Evolutionary conservation across 2,329 filamentous ascomycete species (phyloP), one percentile per base, ranked within the genome.

Genomic region (Hymenoscyphus albidus): DNA sequence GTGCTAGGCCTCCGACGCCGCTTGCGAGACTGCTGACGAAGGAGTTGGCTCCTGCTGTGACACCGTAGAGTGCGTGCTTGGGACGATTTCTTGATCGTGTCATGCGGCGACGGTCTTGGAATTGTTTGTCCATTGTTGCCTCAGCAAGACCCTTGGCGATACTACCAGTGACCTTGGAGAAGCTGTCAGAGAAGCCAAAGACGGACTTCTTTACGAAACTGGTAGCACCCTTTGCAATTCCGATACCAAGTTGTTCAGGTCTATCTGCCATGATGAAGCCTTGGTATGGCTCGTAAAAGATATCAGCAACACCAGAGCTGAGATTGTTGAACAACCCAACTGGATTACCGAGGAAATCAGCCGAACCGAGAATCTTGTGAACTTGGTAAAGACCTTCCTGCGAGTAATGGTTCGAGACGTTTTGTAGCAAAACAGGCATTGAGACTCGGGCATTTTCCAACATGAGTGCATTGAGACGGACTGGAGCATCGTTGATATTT

Each of bases 211-310:
- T 99, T 70, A 97, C 91, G 74, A 99, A 98, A 69, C 92, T 97
- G 0, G 93, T 94, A 12, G 96, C 95, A 48, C 95, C 95, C 77
- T 97, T 97, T 42, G 95, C 96, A 68, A 99, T 96, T 18, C 95
- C 95, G 51, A 96, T 83, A 22, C 95, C 96, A 63, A 99, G 88
- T 70, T 99, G 94, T 77, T 98, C 94, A 1, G 95, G 96, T 70
- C 91, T 87, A 76, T 99, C 95, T 0, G 93, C 96, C 83, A 96
- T 92, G 76, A 99, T 96, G 59, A 99, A 86, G 27, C 96, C 92
- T 80, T 99, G 95, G 79, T 99, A 99, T 44, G 95, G 95, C 76
- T 99, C 96, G 81, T 99, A 99, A 80, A 99, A 99, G 75, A 99
- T 97, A 76, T 97, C 95, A 22, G 92, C 93, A 62, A 99, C 92